Evolutionary conservation across 805 yeast genomes (phyloP).

Genomic region (Scheffersomyces coipomensis): DNA sequence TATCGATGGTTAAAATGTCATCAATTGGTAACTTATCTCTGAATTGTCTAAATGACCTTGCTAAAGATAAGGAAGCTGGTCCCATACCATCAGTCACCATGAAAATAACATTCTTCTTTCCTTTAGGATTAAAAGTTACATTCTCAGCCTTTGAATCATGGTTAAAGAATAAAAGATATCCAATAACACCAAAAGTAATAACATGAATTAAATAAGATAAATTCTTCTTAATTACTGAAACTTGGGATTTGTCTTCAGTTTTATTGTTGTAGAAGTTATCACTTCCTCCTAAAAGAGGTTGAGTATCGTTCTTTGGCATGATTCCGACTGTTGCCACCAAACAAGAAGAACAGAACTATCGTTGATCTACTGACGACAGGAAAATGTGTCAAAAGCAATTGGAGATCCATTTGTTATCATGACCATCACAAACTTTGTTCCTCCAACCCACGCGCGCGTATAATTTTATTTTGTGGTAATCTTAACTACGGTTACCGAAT

Average conservation of each 20-base stretch:
- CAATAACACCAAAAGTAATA: conserved; percentile 5
- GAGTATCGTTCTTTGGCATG: conserved; percentile 2
- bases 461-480: too few species aligned
- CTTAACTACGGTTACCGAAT: not conserved
- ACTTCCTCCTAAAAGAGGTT: conserved; percentile 9
- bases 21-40: conserved; percentile 52
- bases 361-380: too few species aligned
- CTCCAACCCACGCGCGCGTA: too few species aligned
- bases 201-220: conserved; percentile 7
- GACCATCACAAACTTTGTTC: too few species aligned
- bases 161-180: conserved; percentile 4
- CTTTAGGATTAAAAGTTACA: conserved; percentile 11
- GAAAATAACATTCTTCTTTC: conserved; percentile 75
- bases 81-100: conserved; percentile 97
- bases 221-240: not conserved
- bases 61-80: conserved; percentile 78
- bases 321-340: too few species aligned
- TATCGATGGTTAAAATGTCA: conserved; percentile 62
- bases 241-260: not conserved
- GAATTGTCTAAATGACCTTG: conserved; percentile 72
- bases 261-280: conserved; percentile 4
- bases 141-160: not conserved
- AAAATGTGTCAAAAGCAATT: too few species aligned
- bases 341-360: too few species aligned
- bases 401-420: too few species aligned